Conservation (phyloP, 345 rosid genomes). For the Brassica cretica region DNA sequence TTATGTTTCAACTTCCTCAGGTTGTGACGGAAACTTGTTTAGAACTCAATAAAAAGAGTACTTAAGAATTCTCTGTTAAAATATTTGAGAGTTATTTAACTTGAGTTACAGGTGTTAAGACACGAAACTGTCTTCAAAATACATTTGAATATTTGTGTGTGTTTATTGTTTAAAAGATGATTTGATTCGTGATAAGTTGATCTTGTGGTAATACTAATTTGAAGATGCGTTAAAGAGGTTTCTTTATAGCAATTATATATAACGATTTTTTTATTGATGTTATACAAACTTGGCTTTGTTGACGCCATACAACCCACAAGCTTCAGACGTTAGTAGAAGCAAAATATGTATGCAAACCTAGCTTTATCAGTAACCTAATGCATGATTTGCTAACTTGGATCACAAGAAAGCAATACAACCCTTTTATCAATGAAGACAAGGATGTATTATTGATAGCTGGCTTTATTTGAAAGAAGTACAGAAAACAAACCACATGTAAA, state of each 20-base stretch:
- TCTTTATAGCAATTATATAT: neutral
- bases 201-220: neutral
- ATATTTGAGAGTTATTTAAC: neutral
- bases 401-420: conserved; percentile 30
- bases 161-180: neutral
- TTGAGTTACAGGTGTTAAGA: neutral
- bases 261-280: neutral
- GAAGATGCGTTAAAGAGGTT: neutral
- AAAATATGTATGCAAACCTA: neutral
- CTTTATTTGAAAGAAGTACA: neutral
- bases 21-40: conserved; percentile 3
- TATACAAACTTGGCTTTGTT: neutral
- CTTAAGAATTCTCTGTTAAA: neutral
- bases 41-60: conserved; percentile 3
- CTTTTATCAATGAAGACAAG: conserved; percentile 1
- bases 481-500: neutral
- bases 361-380: neutral
- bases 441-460: neutral
- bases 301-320: neutral
- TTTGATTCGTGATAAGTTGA: neutral
- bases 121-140: neutral
- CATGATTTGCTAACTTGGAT: conserved; percentile 13
- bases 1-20: conserved; percentile 11
- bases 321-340: neutral
- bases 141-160: conserved; percentile 11